phyloP scores from a whole-genome alignment of 257 asterid genomes.

The Fraxinus cuspidata region DNA sequence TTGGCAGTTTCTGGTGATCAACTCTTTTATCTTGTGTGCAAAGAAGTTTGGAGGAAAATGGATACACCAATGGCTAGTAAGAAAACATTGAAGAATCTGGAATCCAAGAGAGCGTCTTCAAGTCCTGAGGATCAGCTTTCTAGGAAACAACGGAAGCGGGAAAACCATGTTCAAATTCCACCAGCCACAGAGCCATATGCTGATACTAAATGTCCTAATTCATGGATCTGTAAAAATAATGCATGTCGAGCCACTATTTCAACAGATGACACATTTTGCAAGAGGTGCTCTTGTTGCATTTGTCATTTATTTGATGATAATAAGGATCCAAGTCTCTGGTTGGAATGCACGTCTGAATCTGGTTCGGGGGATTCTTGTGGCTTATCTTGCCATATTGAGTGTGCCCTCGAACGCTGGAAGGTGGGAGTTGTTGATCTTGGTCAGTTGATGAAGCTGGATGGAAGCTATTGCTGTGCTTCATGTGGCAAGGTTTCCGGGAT shows the following conservation, averaged over 20 bases:
- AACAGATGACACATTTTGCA: slow-evolving; percentile 72
- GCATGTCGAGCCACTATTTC: slow-evolving; percentile 78
- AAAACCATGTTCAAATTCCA: slow-evolving; percentile 63
- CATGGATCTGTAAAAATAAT: slow-evolving; percentile 74
- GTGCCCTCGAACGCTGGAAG: slow-evolving; percentile 74
- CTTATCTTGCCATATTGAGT: slow-evolving; percentile 82
- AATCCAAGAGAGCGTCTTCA: slow-evolving; percentile 54
- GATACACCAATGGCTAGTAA: slow-evolving; percentile 47
- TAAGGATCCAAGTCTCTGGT: slow-evolving; percentile 96
- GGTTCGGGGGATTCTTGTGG: slow-evolving; percentile 72
- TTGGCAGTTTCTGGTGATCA: not conserved
- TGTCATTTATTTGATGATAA: slow-evolving; percentile 84
- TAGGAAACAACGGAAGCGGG: slow-evolving; percentile 66
- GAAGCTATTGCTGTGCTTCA: slow-evolving; percentile 86
- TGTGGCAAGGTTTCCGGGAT: slow-evolving; percentile 87
- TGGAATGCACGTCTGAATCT: slow-evolving; percentile 73
- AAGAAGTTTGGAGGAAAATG: not conserved
- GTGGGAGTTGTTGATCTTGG: slow-evolving; percentile 86
- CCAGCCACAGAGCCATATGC: slow-evolving; percentile 51
- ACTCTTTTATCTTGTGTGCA: not conserved
- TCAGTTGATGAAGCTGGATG: slow-evolving; percentile 77
- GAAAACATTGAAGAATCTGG: slow-evolving; percentile 49
- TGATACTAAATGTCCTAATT: slow-evolving; percentile 48
- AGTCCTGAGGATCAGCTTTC: slow-evolving; percentile 61
- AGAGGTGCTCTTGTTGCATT: slow-evolving; percentile 87